Conservation (phyloP, 331 rosid genomes). For the Telfairia occidentalis region DNA sequence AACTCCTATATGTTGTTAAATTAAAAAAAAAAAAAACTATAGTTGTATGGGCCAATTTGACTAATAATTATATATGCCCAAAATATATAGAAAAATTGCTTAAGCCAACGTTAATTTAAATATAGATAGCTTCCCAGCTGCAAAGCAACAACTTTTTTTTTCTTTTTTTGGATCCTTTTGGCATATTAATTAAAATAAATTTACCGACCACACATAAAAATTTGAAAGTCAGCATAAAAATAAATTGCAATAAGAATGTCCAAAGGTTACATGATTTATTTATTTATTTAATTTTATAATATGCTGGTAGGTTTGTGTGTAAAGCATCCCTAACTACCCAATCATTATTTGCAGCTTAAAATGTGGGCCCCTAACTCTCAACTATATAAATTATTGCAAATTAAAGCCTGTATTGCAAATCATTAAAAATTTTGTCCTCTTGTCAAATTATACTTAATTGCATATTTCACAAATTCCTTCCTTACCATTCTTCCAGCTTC, state of each 20-base stretch:
- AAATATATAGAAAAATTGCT: no score
- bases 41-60: no score
- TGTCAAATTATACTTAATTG: not conserved
- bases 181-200: not conserved
- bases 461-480: conserved; percentile 4
- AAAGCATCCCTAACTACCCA: conserved; percentile 7
- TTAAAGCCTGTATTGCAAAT: not conserved
- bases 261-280: not conserved
- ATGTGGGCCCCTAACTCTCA: not conserved
- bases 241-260: not conserved
- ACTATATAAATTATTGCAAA: not conserved
- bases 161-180: not conserved
- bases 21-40: no score
- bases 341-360: conserved; percentile 1
- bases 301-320: not conserved
- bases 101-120: no score
- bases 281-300: not conserved
- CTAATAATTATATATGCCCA: no score
- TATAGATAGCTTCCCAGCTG: not conserved
- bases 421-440: not conserved
- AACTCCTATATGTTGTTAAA: no score
- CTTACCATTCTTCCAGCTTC: not conserved
- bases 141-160: not conserved
- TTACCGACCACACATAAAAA: not conserved
- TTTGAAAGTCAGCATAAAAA: not conserved